Evolutionary conservation across 2,329 filamentous ascomycete genomes (phyloP).

Genomic region (Zymoseptoria passerinii): DNA sequence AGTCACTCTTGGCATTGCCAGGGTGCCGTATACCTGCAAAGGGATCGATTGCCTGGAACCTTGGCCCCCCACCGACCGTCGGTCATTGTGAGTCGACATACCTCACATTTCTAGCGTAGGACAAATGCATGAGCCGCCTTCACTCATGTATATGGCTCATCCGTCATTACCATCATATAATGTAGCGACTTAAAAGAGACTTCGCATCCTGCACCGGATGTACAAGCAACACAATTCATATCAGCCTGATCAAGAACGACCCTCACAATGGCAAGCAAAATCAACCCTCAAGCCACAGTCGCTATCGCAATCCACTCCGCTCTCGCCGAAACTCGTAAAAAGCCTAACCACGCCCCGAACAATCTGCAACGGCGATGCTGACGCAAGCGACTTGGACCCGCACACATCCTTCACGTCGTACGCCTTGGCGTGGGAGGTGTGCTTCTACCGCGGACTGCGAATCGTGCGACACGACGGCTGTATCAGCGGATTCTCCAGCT

Average conservation of each 20-base stretch:
- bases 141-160: neutral
- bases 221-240: neutral
- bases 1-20: too few relatives aligned
- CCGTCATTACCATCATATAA: neutral
- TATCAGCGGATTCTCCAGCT: constrained; percentile 23
- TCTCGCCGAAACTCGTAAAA: constrained; percentile 20
- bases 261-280: neutral
- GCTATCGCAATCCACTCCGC: constrained; percentile 22
- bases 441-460: constrained; percentile 25
- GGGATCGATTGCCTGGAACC: neutral
- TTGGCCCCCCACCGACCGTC: neutral
- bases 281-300: neutral
- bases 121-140: neutral
- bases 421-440: constrained; percentile 23
- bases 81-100: neutral
- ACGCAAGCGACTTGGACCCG: constrained; percentile 11
- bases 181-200: neutral
- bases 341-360: constrained; percentile 22
- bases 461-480: constrained; percentile 27
- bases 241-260: neutral
- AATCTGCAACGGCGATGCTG: constrained; percentile 13
- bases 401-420: constrained; percentile 21
- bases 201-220: neutral
- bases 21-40: neutral
- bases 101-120: neutral